phyloP scores from a whole-genome alignment of 1,284 basidiomycete genomes.

The Trametes sp. region DNA sequence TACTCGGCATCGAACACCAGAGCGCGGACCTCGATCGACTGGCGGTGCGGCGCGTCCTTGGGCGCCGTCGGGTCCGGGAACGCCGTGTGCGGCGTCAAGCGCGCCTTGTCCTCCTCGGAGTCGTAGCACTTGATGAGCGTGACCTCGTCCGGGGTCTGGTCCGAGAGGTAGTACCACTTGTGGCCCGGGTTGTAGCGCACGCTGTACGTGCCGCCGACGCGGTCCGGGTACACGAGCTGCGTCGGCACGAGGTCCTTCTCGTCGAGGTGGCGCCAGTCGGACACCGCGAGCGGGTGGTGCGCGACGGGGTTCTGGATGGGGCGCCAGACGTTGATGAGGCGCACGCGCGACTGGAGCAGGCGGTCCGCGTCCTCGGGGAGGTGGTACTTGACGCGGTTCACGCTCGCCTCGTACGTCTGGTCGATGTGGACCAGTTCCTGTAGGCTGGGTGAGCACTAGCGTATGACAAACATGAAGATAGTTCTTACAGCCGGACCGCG shows the following conservation, averaged over 20 bases:
- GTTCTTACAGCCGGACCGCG: neutral
- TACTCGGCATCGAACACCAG: slow-evolving; percentile 6
- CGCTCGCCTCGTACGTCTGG: slow-evolving; percentile 4
- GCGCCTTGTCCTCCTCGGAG: slow-evolving; percentile 6
- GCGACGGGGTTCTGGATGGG: slow-evolving; percentile 6
- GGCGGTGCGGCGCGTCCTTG: slow-evolving; percentile 3
- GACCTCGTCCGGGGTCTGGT: slow-evolving; percentile 7
- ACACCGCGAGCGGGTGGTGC: slow-evolving; percentile 8
- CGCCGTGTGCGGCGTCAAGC: slow-evolving; percentile 6
- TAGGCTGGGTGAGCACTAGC: neutral
- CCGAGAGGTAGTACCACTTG: slow-evolving; percentile 6
- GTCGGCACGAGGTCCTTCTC: slow-evolving; percentile 6
- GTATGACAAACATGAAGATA: neutral
- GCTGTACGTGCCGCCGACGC: slow-evolving; percentile 9
- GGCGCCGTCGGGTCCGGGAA: slow-evolving; percentile 2
- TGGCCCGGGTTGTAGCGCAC: slow-evolving; percentile 6
- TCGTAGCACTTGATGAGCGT: slow-evolving; percentile 9
- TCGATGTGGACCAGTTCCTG: slow-evolving; percentile 7
- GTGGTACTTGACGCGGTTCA: slow-evolving; percentile 2
- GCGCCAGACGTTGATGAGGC: slow-evolving; percentile 10
- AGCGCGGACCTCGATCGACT: slow-evolving; percentile 7
- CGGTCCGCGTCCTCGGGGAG: slow-evolving; percentile 6
- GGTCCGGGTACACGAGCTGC: slow-evolving; percentile 4
- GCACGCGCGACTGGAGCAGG: slow-evolving; percentile 4
- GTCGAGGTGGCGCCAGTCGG: slow-evolving; percentile 5